phyloP scores from a whole-genome alignment of 2,329 filamentous ascomycete species.

The Colletotrichum higginsianum region DNA sequence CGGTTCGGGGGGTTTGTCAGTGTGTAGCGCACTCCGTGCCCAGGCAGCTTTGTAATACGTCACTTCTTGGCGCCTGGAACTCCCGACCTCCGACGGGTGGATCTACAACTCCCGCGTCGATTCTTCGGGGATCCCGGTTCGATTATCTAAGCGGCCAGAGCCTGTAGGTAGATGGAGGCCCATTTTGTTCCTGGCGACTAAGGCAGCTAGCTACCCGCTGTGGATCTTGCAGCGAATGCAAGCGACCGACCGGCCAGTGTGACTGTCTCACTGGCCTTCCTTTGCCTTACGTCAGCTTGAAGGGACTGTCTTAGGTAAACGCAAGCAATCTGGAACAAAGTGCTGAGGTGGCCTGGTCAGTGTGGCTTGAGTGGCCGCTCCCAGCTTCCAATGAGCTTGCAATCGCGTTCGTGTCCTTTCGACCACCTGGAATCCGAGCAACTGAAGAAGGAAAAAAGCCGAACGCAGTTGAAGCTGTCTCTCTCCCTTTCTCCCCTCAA shows the following conservation, averaged over 20 bases:
- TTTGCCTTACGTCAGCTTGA: not conserved
- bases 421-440: slow-evolving; percentile 29
- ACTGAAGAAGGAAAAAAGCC: slow-evolving; percentile 22
- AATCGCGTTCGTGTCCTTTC: slow-evolving; percentile 49
- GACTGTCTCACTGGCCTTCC: not conserved
- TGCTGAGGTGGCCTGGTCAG: slow-evolving; percentile 25
- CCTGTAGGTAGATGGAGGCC: not conserved
- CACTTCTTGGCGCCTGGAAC: slow-evolving; percentile 41
- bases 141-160: slow-evolving; percentile 28
- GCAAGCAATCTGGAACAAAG: slow-evolving; percentile 2
- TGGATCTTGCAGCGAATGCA: slow-evolving; percentile 7
- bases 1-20: slow-evolving; percentile 48
- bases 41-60: slow-evolving; percentile 60
- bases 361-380: slow-evolving; percentile 27
- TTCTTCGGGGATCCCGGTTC: not conserved
- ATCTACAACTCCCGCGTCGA: not conserved
- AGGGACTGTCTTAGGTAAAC: not conserved
- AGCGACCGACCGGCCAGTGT: too few species aligned
- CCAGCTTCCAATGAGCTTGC: slow-evolving; percentile 45
- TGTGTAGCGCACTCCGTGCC: not conserved
- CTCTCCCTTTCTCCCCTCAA: slow-evolving; percentile 5
- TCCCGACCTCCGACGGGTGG: slow-evolving; percentile 7
- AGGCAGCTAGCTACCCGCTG: slow-evolving; percentile 21
- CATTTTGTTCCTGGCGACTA: slow-evolving; percentile 23
- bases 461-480: slow-evolving; percentile 28